Base-by-base conservation (phyloP, 805 yeast species). In the Yarrowia sp. region DNA sequence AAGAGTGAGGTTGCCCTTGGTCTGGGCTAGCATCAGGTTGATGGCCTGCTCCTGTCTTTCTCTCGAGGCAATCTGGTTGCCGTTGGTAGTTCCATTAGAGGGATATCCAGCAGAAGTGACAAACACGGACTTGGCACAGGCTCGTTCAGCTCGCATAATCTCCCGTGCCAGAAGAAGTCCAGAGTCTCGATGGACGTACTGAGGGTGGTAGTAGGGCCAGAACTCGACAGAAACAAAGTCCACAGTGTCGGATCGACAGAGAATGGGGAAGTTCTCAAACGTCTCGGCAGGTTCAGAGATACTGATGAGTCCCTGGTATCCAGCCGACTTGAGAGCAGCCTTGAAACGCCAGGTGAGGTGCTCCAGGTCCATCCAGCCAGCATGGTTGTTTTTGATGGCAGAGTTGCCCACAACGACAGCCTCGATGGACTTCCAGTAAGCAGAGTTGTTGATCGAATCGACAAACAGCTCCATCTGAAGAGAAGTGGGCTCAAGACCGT, bases 311-410 rank as follows among this genome's bases (percentile, higher is more conserved):
- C 63, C 63, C 2, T 14, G 1, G 48, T 41, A 56, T 5, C 63
- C 63, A 3, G 11, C 63, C 10, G 16, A 8, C 48, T 41, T 56
- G 11, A 56, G 63, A 26, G 63, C 48, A 2, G 63, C 8, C 48
- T 56, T 56, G 46, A 56, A 38, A 7, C 48, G 7, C 48, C 48
- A 56, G 9, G 63, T 56, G 40, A 56, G 22, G 12, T 56, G 9
- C 19, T 56, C 63, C n/a, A 56, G 40, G 15, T 41, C 63, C 63
- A 56, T 56, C 63, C 63, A 56, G 22, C 40, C 26, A 1, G 32
- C 63, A 10, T 56, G 63, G 63, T 56, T 41, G 63, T 56, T 56
- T n/a, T 36, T 41, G 63, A 56, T 41, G 36, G 63, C 63, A 2
- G 63, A 56, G 35, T 42, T 56, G 15, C 63, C 48, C 22, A 56